A percentile compares a stretch with the other conserved stretches of the same genome.
phyloP scores from a whole-genome alignment of 1,284 basidiomycete genomes.

The Apiotrichum gamsii region DNA sequence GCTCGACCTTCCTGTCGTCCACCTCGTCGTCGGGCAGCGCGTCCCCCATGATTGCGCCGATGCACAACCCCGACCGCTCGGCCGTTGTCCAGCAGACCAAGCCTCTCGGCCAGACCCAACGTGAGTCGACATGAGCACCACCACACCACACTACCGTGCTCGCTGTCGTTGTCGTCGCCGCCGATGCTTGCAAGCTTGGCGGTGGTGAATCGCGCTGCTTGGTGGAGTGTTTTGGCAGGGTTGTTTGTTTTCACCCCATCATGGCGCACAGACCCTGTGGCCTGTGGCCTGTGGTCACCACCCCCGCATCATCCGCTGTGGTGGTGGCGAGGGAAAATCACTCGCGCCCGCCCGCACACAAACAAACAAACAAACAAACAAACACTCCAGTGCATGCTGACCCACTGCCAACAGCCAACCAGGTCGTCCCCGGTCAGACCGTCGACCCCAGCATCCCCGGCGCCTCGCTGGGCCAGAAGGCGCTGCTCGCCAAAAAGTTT shows the following conservation, averaged over 20 bases:
- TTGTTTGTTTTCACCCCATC: background rate
- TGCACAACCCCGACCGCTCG: conserved; percentile 74
- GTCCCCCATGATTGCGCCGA: conserved; percentile 56
- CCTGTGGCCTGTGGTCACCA: too few relatives aligned
- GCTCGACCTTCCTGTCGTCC: conserved; percentile 5
- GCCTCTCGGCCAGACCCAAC: conserved; percentile 61
- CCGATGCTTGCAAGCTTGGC: too few relatives aligned
- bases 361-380: too few relatives aligned
- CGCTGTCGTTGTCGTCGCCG: background rate
- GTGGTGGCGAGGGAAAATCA: background rate
- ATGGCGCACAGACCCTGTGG: background rate
- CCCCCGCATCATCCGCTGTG: background rate
- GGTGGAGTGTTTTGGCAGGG: too few relatives aligned
- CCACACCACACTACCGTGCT: too few relatives aligned
- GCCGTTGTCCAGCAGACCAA: conserved; percentile 70
- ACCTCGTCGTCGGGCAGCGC: conserved; percentile 14
- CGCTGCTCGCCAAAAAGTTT: conserved; percentile 79
- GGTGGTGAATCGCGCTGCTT: too few relatives aligned
- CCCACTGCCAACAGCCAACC: conserved; percentile 36
- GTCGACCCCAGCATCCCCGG: conserved; percentile 29
- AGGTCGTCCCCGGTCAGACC: conserved; percentile 43
- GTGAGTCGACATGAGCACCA: too few relatives aligned
- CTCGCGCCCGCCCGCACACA: too few relatives aligned
- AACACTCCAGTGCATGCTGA: conserved; percentile 1
- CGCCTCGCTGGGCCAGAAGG: conserved; percentile 65